A percentile compares a stretch with the other conserved stretches of the same genome.
These are phyloP conservation scores for Peniophora sp. DNA, from an alignment of 1,284 basidiomycete species.

Conservation along the genomic window DNA sequence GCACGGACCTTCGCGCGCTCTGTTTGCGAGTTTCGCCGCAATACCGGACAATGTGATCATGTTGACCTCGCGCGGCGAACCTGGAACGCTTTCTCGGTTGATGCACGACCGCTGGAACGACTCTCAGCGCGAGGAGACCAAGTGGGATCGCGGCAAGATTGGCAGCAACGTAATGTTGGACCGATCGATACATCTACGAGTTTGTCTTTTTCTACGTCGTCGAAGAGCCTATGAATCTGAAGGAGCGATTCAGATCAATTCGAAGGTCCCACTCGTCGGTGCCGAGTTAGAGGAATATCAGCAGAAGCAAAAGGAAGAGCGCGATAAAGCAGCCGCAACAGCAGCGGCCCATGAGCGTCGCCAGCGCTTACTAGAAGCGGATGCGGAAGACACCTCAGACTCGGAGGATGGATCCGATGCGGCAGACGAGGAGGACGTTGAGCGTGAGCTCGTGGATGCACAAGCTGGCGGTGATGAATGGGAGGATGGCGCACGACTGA, in stretches of 20 bases:
- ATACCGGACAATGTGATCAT: slow-evolving; percentile 80
- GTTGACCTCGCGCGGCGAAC: slow-evolving; percentile 72
- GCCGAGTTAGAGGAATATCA: slow-evolving; percentile 80
- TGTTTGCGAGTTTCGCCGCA: slow-evolving; percentile 82
- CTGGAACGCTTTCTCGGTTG: slow-evolving; percentile 70
- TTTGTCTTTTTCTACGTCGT: slow-evolving; percentile 22
- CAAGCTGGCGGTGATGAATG: slow-evolving; percentile 50
- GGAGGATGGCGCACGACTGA: slow-evolving; percentile 75
- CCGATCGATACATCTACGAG: slow-evolving; percentile 58
- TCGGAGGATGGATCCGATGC: slow-evolving; percentile 54
- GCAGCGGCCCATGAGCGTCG: slow-evolving; percentile 80
- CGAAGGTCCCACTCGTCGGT: slow-evolving; percentile 83
- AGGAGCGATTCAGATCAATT: slow-evolving; percentile 57
- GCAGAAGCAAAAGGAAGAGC: slow-evolving; percentile 71
- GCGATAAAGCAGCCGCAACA: slow-evolving; percentile 83
- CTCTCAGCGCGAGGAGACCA: slow-evolving; percentile 67
- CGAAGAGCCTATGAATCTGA: background rate
- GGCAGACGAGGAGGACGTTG: slow-evolving; percentile 57
- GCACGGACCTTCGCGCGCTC: slow-evolving; percentile 81
- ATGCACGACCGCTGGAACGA: slow-evolving; percentile 86
- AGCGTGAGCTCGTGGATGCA: slow-evolving; percentile 43
- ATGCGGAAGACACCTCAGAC: slow-evolving; percentile 65
- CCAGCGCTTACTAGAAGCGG: slow-evolving; percentile 86
- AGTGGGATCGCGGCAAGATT: slow-evolving; percentile 85
- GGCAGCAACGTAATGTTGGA: slow-evolving; percentile 79